Percentiles rank a stretch among this genome's conserved stretches.
These are phyloP conservation scores for Volutella citrinella DNA, from an alignment of 2,329 filamentous ascomycete genomes.

Conservation along the genomic window DNA sequence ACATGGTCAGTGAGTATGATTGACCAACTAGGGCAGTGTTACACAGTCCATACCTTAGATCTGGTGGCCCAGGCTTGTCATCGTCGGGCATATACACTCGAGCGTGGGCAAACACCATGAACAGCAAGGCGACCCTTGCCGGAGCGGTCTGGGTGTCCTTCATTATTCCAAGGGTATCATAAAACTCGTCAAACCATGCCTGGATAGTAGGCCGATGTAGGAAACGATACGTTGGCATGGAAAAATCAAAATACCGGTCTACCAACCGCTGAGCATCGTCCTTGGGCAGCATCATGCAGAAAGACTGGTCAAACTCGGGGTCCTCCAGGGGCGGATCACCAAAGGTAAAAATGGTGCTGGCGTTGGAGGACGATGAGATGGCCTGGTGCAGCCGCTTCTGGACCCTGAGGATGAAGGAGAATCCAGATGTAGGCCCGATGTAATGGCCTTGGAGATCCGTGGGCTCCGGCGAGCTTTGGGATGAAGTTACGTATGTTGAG, in stretches of 20 bases:
- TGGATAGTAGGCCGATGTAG: conserved; percentile 50
- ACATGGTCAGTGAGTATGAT: not conserved
- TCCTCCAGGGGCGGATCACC: conserved; percentile 45
- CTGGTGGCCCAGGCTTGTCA: conserved; percentile 21
- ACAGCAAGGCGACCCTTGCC: conserved; percentile 40
- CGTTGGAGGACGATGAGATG: conserved; percentile 17
- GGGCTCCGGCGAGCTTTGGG: conserved; percentile 26
- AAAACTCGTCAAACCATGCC: conserved; percentile 43
- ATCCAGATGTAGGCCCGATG: conserved; percentile 29
- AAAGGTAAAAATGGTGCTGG: conserved; percentile 44
- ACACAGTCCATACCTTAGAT: conserved; percentile 16
- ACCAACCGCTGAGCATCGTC: conserved; percentile 36
- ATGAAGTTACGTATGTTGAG: conserved; percentile 8
- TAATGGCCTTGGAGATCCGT: conserved; percentile 31
- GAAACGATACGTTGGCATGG: conserved; percentile 54
- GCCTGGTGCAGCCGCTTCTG: conserved; percentile 29
- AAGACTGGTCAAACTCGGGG: conserved; percentile 32
- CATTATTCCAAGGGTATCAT: conserved; percentile 31
- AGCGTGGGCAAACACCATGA: conserved; percentile 51
- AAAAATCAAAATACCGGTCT: conserved; percentile 54
- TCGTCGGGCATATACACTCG: conserved; percentile 35
- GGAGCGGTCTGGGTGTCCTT: conserved; percentile 17
- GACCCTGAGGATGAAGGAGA: conserved; percentile 28
- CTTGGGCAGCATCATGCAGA: conserved; percentile 39
- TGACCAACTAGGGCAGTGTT: fast-evolving